phyloP scores from a whole-genome alignment of 345 rosid species.

The Citrus sp. region DNA sequence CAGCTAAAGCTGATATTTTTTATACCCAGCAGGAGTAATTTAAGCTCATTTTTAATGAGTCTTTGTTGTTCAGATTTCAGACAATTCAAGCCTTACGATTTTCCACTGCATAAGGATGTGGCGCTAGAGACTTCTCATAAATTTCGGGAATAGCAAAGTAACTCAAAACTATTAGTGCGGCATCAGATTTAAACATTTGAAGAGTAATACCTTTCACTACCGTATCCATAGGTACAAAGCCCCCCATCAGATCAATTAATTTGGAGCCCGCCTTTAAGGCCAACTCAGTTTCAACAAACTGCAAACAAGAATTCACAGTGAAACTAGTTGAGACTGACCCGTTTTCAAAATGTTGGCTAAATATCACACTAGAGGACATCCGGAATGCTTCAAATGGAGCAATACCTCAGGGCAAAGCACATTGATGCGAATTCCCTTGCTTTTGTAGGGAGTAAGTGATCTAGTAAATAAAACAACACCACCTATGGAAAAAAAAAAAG shows the following conservation, averaged over 20 bases:
- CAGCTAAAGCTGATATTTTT: too few species aligned
- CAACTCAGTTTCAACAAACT: constrained; percentile 81
- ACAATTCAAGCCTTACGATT: background rate
- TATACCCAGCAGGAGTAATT: too few species aligned
- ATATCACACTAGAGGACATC: background rate
- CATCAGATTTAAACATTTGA: background rate
- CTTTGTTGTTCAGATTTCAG: background rate
- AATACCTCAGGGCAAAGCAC: constrained; percentile 96
- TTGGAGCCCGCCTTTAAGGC: constrained; percentile 21
- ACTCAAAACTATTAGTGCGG: too few species aligned
- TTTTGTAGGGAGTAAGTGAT: constrained; percentile 52
- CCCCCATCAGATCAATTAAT: constrained; percentile 51
- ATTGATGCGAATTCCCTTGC: constrained; percentile 77
- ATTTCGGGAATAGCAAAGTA: background rate
- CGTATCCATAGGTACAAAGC: constrained; percentile 73
- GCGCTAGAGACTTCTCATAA: background rate
- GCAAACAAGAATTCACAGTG: constrained; percentile 34
- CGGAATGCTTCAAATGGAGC: constrained; percentile 6
- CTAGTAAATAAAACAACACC: constrained; percentile 90
- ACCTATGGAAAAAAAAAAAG: constrained; percentile 31
- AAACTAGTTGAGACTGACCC: too few species aligned
- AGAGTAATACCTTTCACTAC: constrained; percentile 64
- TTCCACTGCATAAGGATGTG: background rate
- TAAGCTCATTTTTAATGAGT: too few species aligned
- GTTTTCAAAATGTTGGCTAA: background rate